These are phyloP conservation scores for Clohesyomyces aquaticus DNA, from an alignment of 495 filamentous ascomycete species.

Conservation along the genomic window DNA sequence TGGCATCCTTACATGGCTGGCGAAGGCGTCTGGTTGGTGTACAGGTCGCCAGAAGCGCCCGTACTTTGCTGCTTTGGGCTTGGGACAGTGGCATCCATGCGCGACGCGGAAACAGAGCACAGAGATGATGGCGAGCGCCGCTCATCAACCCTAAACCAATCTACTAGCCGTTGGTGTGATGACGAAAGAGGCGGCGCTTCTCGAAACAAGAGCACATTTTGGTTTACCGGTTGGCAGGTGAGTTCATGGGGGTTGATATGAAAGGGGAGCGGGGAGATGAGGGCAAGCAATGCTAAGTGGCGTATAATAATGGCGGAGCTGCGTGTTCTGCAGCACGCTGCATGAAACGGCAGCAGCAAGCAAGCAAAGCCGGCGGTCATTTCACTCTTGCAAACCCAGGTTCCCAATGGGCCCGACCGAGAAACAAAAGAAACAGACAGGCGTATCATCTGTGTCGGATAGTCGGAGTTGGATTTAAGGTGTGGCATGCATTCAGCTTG, in stretches of 20 bases:
- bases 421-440: background rate
- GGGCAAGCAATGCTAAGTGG: constrained; percentile 13
- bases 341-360: constrained; percentile 10
- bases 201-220: constrained; percentile 29
- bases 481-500: background rate
- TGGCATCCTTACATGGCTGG: too few species aligned
- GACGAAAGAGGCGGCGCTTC: constrained; percentile 28
- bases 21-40: constrained; percentile 19
- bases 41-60: constrained; percentile 26
- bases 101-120: too few species aligned
- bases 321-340: constrained; percentile 23
- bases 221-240: background rate
- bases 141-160: constrained; percentile 4
- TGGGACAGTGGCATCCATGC: too few species aligned
- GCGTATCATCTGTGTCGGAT: background rate
- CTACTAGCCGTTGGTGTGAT: constrained; percentile 19
- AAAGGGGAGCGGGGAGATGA: constrained; percentile 3
- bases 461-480: constrained; percentile 16
- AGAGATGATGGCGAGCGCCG: too few species aligned
- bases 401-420: constrained; percentile 2
- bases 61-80: background rate
- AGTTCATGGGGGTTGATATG: too few species aligned
- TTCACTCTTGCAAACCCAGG: background rate
- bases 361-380: constrained; percentile 1
- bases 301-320: constrained; percentile 2